A percentile compares a stretch with the other conserved stretches of the same genome.
Conservation (phyloP, 2,329 filamentous ascomycete species). For the Shiraia sp. region DNA sequence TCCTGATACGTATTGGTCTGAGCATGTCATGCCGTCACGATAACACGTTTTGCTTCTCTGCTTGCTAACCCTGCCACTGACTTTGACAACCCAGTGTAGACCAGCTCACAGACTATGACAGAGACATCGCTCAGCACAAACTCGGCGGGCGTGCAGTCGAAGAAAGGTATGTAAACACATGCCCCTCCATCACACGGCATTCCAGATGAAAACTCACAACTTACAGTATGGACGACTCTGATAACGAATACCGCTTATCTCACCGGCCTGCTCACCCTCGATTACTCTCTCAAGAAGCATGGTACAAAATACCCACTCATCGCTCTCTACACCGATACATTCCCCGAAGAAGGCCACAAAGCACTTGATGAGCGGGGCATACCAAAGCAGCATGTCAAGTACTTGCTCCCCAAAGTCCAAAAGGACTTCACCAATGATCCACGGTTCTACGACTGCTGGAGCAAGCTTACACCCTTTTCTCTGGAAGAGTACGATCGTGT, state of each 20-base stretch:
- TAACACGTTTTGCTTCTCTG: neutral
- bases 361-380: slow-evolving; percentile 73
- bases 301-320: slow-evolving; percentile 75
- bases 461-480: slow-evolving; percentile 79
- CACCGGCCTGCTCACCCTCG: slow-evolving; percentile 78
- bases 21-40: slow-evolving; percentile 3
- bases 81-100: slow-evolving; percentile 1
- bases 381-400: slow-evolving; percentile 69
- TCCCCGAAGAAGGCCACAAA: slow-evolving; percentile 68
- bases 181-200: slow-evolving; percentile 2
- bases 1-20: slow-evolving; percentile 1
- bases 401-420: slow-evolving; percentile 67
- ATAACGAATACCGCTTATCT: slow-evolving; percentile 86
- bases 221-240: slow-evolving; percentile 78
- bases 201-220: slow-evolving; percentile 13
- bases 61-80: slow-evolving; percentile 4
- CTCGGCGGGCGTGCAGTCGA: slow-evolving; percentile 35
- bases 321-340: slow-evolving; percentile 78
- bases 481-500: slow-evolving; percentile 77
- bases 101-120: slow-evolving; percentile 4
- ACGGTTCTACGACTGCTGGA: slow-evolving; percentile 90
- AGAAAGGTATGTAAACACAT: slow-evolving; percentile 38
- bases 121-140: slow-evolving; percentile 4
- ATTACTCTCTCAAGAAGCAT: slow-evolving; percentile 71
- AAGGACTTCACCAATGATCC: slow-evolving; percentile 76